Base-by-base conservation (phyloP, 2,329 filamentous ascomycete genomes). In the Penicillium sp. region DNA sequence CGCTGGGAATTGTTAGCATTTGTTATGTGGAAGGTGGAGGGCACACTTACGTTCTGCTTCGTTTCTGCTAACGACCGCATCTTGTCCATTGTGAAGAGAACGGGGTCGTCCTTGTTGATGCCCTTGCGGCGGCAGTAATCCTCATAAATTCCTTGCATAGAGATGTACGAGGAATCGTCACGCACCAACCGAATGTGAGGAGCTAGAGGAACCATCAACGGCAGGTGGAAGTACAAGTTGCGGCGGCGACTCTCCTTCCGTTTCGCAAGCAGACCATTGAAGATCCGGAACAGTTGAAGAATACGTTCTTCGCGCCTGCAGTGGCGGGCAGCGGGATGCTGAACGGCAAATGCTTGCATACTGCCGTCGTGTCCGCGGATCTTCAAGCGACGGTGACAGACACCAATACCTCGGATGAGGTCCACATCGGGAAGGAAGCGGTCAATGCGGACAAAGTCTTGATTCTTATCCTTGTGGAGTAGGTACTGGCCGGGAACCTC, bases 291-390 rank as follows among this genome's bases (percentile, higher is more conserved):
- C 13, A 99, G 83, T 75, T 99, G 94, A 63, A 97, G 77, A 56
- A 97, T 96, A 29, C 94, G 86, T 77, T 99, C 95, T 73, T 99
- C 95, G 54, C 95, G 86, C 59, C 94, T 86, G 69, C 93, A 97
- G 74, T 96, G 93, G 56, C 94, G 83, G 4, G 93, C 91, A 2
- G 94, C 93, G 4, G 94, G 95, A 73, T 97, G 93, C 72, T 99
- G 95, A 37, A 99, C 91, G 3, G 93, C 93, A 77, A 97, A 99
- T 8, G 91, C 85, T 80, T 99, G 94, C n/a, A 96, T 81, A 71
- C 93, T 97, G 65, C 95, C 94, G 76, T 99, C 95, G 71, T 97
- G 93, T 17, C 94, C 95, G 63, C 95, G 90, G 73, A 99, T 97
- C 79, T 92, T 96, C 67, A 99, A 83, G 47, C 95, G 86, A 33